Evolutionary conservation across 331 rosid genomes (phyloP).

Genomic region (Ulmus americana): DNA sequence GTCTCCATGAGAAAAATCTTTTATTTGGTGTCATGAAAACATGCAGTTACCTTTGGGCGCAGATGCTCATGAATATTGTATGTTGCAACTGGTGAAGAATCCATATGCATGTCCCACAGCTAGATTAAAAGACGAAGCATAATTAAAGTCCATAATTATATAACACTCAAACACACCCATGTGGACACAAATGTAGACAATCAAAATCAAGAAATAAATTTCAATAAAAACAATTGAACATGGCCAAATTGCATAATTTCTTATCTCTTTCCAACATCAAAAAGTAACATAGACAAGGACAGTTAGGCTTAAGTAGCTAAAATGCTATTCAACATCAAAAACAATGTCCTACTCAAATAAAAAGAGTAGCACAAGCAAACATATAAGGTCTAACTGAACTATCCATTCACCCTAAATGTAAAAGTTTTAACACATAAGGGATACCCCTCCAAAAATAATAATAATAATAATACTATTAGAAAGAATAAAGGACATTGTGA

Average conservation of each 20-base stretch:
- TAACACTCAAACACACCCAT: neutral
- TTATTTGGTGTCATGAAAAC: neutral
- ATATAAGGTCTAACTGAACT: too few relatives aligned
- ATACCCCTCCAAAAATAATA: too few relatives aligned
- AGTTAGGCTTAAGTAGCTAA: neutral
- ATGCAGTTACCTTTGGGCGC: conserved; percentile 46
- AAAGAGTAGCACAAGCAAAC: too few relatives aligned
- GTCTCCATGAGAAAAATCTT: neutral
- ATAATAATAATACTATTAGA: too few relatives aligned
- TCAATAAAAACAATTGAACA: neutral
- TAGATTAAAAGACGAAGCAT: conserved; percentile 25
- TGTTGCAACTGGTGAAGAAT: conserved; percentile 49
- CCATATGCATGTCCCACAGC: conserved; percentile 72
- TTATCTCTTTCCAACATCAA: neutral
- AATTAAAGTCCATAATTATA: conserved; percentile 5
- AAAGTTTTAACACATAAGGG: too few relatives aligned
- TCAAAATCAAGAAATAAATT: neutral
- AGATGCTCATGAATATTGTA: conserved; percentile 63
- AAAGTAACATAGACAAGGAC: neutral
- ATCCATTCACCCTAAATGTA: too few relatives aligned
- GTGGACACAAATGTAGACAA: neutral
- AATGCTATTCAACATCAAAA: neutral
- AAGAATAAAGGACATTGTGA: too few relatives aligned
- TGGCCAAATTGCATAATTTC: neutral
- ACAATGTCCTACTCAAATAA: neutral